Conservation (phyloP, 2,329 filamentous ascomycete species). For the Furcasterigmium furcatum region DNA sequence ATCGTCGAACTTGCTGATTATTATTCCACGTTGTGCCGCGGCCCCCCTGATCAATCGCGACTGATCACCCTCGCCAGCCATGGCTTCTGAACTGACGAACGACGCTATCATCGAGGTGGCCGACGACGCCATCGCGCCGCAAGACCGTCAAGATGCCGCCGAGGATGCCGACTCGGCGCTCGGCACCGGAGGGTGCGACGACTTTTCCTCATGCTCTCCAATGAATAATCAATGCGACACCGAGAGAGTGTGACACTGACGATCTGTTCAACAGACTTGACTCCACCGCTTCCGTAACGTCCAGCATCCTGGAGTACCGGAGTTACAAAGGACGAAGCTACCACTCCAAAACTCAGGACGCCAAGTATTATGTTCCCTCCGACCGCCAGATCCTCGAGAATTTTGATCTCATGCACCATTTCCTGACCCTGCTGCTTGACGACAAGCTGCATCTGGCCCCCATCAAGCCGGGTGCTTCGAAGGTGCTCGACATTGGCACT, state of each 20-base stretch:
- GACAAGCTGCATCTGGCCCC: conserved; percentile 14
- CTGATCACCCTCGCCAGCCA: too few species aligned
- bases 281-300: conserved; percentile 21
- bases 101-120: too few species aligned
- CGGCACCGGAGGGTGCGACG: too few species aligned
- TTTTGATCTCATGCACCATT: conserved; percentile 25
- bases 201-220: not conserved
- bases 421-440: conserved; percentile 16
- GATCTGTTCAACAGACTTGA: not conserved
- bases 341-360: conserved; percentile 21
- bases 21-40: too few species aligned
- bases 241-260: too few species aligned
- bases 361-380: conserved; percentile 25
- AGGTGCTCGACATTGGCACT: conserved; percentile 13
- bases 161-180: too few species aligned
- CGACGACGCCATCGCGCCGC: not conserved
- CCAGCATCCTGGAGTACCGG: conserved; percentile 24
- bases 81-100: too few species aligned
- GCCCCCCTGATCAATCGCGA: too few species aligned
- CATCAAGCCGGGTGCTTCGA: conserved; percentile 4
- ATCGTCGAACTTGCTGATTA: too few species aligned
- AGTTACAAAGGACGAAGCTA: conserved; percentile 25
- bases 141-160: not conserved
- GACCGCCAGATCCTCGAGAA: conserved; percentile 26
- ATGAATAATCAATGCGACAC: too few species aligned